Base-by-base conservation (phyloP, 306 rosid species). In the Malus orientalis region DNA sequence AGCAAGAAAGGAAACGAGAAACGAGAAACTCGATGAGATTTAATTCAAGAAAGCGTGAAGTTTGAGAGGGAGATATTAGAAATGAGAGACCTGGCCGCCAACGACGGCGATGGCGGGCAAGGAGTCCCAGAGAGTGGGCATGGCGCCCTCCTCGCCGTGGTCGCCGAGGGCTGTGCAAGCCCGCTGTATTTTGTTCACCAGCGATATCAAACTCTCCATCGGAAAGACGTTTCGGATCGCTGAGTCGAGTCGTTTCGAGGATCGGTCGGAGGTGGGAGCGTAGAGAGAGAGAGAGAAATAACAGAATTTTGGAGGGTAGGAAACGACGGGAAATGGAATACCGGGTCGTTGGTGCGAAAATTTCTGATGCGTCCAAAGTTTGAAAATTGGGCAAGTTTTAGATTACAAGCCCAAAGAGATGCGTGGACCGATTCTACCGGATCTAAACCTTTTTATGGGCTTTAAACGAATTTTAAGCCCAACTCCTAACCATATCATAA, bases 131-230 rank as follows among this genome's bases (percentile, higher is more conserved):
- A 94, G 98, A 47, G 98, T 81, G 19, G 88, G 85, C 78, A 85
- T 87, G 71, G 94, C 81, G 70, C 91, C 90, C 82, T 94, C 98
- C 40, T 93, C 97, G 15, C 97, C 98, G 72, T 94, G 87, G 76
- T 94, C 98, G 4, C 98, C 98, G 14, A 94, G 84, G 20, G 91
- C 94, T 12, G 98, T 94, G 80, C 98, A 94, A 45, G 97, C 98
- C 62, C 98, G 81, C 87, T 94, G 98, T 73, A 94, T 85, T 82
- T 87, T 90, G 78, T 94, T 94, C 55, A 94, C 96, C 47, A 94
- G 84, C n/a, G 93, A 88, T 79, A 94, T 94, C 90, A 94, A 85
- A 83, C 90, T 94, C 81, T 91, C 96, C 98, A 94, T 94, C 18
- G 69, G 68, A 53, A 11, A 14, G 42, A n/a, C 27, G 67, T 67